phyloP scores from a whole-genome alignment of 2,329 filamentous ascomycete genomes.

The Rhytidhysteron rufulum region DNA sequence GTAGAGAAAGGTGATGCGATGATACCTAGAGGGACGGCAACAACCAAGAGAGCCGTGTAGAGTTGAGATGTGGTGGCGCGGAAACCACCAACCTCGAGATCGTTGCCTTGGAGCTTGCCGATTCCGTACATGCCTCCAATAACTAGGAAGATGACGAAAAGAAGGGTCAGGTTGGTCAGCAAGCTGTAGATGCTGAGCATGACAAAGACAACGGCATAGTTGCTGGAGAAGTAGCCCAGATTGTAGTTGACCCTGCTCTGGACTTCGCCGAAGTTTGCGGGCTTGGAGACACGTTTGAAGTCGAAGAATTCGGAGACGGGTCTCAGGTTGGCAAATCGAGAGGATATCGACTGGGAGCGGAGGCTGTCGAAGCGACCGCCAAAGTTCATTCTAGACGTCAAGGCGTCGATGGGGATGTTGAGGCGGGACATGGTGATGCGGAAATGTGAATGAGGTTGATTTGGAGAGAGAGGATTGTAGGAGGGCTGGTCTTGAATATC shows the following conservation, averaged over 20 bases:
- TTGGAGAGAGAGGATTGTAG: constrained; percentile 18
- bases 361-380: constrained; percentile 80
- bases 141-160: constrained; percentile 90
- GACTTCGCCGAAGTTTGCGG: constrained; percentile 81
- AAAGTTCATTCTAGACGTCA: constrained; percentile 88
- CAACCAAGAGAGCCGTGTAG: constrained; percentile 80
- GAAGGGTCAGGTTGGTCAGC: constrained; percentile 77
- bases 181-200: constrained; percentile 96
- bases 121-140: constrained; percentile 86
- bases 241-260: constrained; percentile 97
- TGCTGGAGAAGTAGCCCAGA: constrained; percentile 93
- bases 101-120: constrained; percentile 80
- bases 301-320: constrained; percentile 93
- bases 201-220: constrained; percentile 89
- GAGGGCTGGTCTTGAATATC: constrained; percentile 24
- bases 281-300: constrained; percentile 92
- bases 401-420: constrained; percentile 84
- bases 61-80: constrained; percentile 87
- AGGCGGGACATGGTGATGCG: constrained; percentile 69
- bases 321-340: constrained; percentile 87
- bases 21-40: constrained; percentile 80
- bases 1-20: constrained; percentile 81
- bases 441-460: constrained; percentile 11
- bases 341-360: constrained; percentile 71
- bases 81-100: constrained; percentile 80